These are phyloP conservation scores for Trapa incisa DNA, from an alignment of 345 rosid genomes.

Conservation along the genomic window DNA sequence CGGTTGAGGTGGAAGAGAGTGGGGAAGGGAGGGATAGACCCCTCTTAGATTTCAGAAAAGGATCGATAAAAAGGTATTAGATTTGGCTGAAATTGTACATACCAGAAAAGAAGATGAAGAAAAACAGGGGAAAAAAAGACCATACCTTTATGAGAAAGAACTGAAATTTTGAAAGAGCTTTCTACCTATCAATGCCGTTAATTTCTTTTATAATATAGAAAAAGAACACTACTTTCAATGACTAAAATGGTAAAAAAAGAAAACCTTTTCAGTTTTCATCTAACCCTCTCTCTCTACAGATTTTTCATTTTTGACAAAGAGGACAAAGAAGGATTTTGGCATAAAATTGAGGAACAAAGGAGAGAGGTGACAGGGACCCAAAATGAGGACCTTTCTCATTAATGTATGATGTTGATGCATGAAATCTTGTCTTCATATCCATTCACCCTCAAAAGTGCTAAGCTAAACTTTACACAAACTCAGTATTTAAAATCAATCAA, in stretches of 20 bases:
- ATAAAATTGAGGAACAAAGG: not conserved
- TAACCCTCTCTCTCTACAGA: slow-evolving; percentile 4
- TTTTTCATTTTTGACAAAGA: not conserved
- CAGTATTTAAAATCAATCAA: too few relatives aligned
- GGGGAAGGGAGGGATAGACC: not conserved
- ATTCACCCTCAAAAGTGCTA: too few relatives aligned
- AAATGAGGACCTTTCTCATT: not conserved
- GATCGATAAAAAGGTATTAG: not conserved
- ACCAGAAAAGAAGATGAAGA: not conserved
- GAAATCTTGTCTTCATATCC: not conserved
- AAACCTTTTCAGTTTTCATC: not conserved
- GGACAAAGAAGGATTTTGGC: slow-evolving; percentile 1
- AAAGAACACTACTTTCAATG: too few relatives aligned
- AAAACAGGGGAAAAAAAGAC: not conserved
- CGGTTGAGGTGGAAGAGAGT: not conserved
- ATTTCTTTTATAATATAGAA: too few relatives aligned
- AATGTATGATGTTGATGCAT: slow-evolving; percentile 2
- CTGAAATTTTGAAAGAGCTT: not conserved
- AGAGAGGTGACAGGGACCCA: slow-evolving; percentile 3
- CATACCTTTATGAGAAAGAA: slow-evolving; percentile 3
- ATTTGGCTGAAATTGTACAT: slow-evolving; percentile 2
- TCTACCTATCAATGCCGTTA: not conserved
- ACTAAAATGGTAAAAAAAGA: too few relatives aligned
- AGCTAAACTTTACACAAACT: too few relatives aligned
- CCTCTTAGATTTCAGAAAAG: not conserved